phyloP scores from a whole-genome alignment of 768 basidiomycete species.

The Macrolepiota albuminosa region DNA sequence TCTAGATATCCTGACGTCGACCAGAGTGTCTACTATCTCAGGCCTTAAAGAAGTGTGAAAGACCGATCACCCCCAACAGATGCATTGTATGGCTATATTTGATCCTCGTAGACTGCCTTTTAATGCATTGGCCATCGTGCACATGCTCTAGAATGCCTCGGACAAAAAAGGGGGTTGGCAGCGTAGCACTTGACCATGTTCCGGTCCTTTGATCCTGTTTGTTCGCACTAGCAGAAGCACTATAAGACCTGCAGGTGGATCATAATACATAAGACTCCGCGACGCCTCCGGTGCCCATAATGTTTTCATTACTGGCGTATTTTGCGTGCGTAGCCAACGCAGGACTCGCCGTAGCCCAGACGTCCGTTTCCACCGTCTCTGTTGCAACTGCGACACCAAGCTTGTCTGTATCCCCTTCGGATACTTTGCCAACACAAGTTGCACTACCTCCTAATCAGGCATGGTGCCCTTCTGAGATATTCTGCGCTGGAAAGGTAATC shows the following conservation, averaged over 20 bases:
- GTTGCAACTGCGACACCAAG: conserved; percentile 61
- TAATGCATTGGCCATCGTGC: too few relatives aligned
- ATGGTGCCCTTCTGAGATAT: conserved; percentile 76
- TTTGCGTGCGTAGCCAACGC: conserved; percentile 14
- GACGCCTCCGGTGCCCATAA: conserved; percentile 5
- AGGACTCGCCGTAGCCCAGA: conserved; percentile 16
- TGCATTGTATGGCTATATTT: too few relatives aligned
- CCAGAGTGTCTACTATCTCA: too few relatives aligned
- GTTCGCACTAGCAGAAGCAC: background rate
- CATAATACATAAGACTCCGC: background rate
- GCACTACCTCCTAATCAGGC: conserved; percentile 62
- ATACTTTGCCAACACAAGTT: conserved; percentile 60
- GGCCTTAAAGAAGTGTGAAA: background rate
- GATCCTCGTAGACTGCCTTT: background rate
- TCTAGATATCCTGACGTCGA: too few relatives aligned
- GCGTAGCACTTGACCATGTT: background rate
- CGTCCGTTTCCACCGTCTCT: conserved; percentile 26
- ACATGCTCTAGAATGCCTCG: background rate
- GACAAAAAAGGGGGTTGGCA: too few relatives aligned
- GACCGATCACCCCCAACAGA: background rate
- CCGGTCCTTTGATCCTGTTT: background rate
- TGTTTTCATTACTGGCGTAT: conserved; percentile 21
- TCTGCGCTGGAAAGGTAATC: conserved; percentile 74
- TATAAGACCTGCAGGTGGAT: background rate
- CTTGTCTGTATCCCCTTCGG: conserved; percentile 48